Percentiles rank a stretch among this genome's conserved stretches.
Conservation (phyloP, 1,284 basidiomycete species). For the Apiotrichum sp. region DNA sequence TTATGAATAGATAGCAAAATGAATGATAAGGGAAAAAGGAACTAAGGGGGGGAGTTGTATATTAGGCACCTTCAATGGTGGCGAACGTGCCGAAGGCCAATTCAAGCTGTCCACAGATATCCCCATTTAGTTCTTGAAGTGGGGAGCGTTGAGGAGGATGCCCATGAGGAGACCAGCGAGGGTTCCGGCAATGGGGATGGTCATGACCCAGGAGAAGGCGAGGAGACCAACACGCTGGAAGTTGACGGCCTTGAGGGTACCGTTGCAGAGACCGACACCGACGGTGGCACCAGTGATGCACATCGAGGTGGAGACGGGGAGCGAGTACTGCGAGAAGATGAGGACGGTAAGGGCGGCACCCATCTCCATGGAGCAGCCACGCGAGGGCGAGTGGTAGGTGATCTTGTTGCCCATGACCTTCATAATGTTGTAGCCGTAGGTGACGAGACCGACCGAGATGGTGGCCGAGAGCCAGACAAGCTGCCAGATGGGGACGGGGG, state of each 20-base stretch:
- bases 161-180: slow-evolving; percentile 42
- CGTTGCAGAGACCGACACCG: slow-evolving; percentile 49
- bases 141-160: slow-evolving; percentile 45
- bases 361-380: slow-evolving; percentile 51
- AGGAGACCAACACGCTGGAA: slow-evolving; percentile 34
- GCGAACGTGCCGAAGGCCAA: too few relatives aligned
- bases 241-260: slow-evolving; percentile 45
- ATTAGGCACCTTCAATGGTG: too few relatives aligned
- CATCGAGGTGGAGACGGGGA: slow-evolving; percentile 49
- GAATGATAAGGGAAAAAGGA: too few relatives aligned
- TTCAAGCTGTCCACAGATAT: too few relatives aligned
- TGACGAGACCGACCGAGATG: slow-evolving; percentile 48
- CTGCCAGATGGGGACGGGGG: slow-evolving; percentile 48
- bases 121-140: slow-evolving; percentile 19
- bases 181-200: slow-evolving; percentile 46
- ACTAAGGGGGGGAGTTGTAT: too few relatives aligned
- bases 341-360: slow-evolving; percentile 49
- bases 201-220: slow-evolving; percentile 40
- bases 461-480: slow-evolving; percentile 42
- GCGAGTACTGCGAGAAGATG: slow-evolving; percentile 47
- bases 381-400: slow-evolving; percentile 49
- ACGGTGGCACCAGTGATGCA: slow-evolving; percentile 50
- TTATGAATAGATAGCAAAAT: too few relatives aligned
- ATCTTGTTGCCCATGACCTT: slow-evolving; percentile 50
- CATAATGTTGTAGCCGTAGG: slow-evolving; percentile 47